A percentile compares a stretch with the other conserved stretches of the same genome.
phyloP scores from a whole-genome alignment of 1,139 yeast species.

The Saccharomycopsis crataegensis region DNA sequence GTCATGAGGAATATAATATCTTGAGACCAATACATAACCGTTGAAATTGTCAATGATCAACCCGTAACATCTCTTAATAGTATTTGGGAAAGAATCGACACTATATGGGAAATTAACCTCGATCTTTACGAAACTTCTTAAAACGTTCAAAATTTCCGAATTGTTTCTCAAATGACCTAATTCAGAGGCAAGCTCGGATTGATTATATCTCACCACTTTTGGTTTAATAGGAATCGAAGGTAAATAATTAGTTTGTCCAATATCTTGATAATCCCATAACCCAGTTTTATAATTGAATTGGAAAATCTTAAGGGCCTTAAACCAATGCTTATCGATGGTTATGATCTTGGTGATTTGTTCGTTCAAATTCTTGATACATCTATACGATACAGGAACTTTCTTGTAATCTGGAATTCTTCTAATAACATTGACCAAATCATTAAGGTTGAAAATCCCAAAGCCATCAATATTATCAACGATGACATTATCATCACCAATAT shows the following conservation, averaged over 20 bases:
- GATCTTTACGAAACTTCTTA: constrained; percentile 47
- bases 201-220: constrained; percentile 62
- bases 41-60: constrained; percentile 70
- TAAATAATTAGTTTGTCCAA: constrained; percentile 50
- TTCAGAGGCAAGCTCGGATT: constrained; percentile 45
- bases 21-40: constrained; percentile 75
- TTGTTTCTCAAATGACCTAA: constrained; percentile 27
- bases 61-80: constrained; percentile 36
- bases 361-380: constrained; percentile 78
- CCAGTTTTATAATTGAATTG: constrained; percentile 78
- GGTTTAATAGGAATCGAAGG: constrained; percentile 46
- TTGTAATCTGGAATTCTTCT: constrained; percentile 67
- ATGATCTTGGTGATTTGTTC: constrained; percentile 56
- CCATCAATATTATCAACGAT: constrained; percentile 73
- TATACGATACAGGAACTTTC: constrained; percentile 63
- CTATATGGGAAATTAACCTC: constrained; percentile 20
- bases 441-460: constrained; percentile 62
- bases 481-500: constrained; percentile 61
- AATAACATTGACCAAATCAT: constrained; percentile 73
- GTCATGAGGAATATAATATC: constrained; percentile 79
- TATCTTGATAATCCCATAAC: constrained; percentile 71
- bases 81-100: constrained; percentile 30
- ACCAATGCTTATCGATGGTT: constrained; percentile 83
- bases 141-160: constrained; percentile 47
- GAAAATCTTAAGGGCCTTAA: constrained; percentile 61